Percentiles rank a stretch among this genome's conserved stretches.
These are phyloP conservation scores for Russula dissimulans DNA, from an alignment of 768 basidiomycete species.

Conservation along the genomic window DNA sequence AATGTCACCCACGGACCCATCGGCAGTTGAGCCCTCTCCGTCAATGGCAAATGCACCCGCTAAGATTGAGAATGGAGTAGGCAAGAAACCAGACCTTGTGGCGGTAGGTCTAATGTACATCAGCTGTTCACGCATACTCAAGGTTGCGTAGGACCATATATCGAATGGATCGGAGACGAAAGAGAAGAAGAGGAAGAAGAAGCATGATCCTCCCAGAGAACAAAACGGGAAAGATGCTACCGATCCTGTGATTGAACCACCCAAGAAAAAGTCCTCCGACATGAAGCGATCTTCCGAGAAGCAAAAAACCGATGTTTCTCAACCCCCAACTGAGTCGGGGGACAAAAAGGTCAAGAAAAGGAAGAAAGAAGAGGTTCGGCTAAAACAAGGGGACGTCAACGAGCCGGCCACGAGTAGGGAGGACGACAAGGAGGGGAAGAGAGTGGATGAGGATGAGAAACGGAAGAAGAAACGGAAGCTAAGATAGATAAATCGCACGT, in stretches of 20 bases:
- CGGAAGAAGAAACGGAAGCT: constrained; percentile 1
- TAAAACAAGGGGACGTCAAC: neutral
- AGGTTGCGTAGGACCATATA: neutral
- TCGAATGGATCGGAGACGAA: constrained; percentile 12
- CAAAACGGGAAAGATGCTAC: constrained; percentile 14
- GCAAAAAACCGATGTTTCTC: constrained; percentile 17
- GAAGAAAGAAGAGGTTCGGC: constrained; percentile 16
- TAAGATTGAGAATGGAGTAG: neutral
- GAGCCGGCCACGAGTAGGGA: neutral
- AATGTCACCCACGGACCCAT: constrained; percentile 36
- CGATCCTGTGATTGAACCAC: neutral
- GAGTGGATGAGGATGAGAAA: neutral
- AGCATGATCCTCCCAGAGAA: constrained; percentile 21
- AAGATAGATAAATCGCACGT: neutral
- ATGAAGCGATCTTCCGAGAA: constrained; percentile 15
- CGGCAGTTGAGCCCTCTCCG: constrained; percentile 18
- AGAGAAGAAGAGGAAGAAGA: constrained; percentile 29
- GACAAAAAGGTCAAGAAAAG: constrained; percentile 26
- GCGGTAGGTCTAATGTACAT: neutral
- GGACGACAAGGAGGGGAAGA: constrained; percentile 11
- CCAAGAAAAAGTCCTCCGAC: neutral
- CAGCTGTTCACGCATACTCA: neutral
- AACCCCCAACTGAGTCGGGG: constrained; percentile 9
- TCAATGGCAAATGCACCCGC: neutral
- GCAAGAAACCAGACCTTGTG: neutral